phyloP scores from a whole-genome alignment of 164 flowering plant species.

The Annona squamosa region DNA sequence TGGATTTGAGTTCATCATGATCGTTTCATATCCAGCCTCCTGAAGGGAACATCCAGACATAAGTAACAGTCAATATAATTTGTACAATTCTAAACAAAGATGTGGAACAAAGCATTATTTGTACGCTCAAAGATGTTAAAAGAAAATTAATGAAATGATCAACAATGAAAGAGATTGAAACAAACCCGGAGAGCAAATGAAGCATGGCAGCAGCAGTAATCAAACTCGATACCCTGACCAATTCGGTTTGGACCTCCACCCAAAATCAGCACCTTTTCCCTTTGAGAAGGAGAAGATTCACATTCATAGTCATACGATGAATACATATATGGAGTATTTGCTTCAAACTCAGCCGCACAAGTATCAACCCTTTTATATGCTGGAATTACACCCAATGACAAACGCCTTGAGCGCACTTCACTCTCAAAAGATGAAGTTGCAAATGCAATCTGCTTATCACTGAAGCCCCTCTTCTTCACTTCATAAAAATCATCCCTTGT shows the following conservation, averaged over 20 bases:
- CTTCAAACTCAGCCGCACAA: conserved; percentile 98
- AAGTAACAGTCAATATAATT: neutral
- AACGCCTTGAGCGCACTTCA: conserved; percentile 60
- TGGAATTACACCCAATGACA: conserved; percentile 73
- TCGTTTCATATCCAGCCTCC: conserved; percentile 87
- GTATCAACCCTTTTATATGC: conserved; percentile 93
- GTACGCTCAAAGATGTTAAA: neutral
- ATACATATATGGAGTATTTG: conserved; percentile 97
- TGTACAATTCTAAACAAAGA: neutral
- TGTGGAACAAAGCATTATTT: neutral
- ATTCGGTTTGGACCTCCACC: conserved; percentile 99
- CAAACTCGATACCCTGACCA: conserved; percentile 98
- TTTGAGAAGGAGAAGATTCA: conserved; percentile 76
- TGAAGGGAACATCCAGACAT: conserved; percentile 17
- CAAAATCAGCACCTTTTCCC: conserved; percentile 86
- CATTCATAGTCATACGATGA: conserved; percentile 89
- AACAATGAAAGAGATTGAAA: conserved; percentile 1
- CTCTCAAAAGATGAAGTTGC: conserved; percentile 70
- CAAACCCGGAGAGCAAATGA: conserved; percentile 95
- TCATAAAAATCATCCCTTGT: conserved; percentile 70
- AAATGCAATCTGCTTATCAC: conserved; percentile 92
- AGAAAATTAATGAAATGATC: neutral
- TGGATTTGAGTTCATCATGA: conserved; percentile 97
- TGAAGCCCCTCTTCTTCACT: conserved; percentile 85
- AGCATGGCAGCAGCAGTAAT: conserved; percentile 96